Base-by-base conservation (phyloP, 2,329 filamentous ascomycete genomes). In the Juglanconis oblonga region DNA sequence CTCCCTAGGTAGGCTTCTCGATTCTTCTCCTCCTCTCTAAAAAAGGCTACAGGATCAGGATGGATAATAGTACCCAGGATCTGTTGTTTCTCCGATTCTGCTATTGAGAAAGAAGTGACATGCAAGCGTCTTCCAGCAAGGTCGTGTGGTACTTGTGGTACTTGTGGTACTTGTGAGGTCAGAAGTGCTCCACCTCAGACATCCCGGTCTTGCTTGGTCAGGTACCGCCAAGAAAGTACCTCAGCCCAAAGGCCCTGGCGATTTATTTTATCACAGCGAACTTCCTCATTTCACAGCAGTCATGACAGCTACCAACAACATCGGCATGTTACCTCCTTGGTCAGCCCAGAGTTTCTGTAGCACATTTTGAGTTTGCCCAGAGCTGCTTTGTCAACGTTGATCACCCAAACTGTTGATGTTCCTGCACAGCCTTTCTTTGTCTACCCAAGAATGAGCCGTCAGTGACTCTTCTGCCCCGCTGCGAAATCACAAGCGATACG, bases 381-480 rank as follows among this genome's bases (percentile, higher is more conserved):
- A 36, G 32, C 44, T 40, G 10, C 33, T 55, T n/a, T 48, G 29
- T 47, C 17, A 13, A 24, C 14, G 9, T 10, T 32, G 11, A 13
- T n/a, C 33, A 17, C 2, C 29, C 13, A 5, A n/a, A 5, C 29
- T 52, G 24, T 13, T 51, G 4, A 3, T 48, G n/a, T 7, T 24
- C n/a, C 33, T 44, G 40, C 52, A 33, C 38, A 55, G 31, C 32
- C 29, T 7, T 48, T 51, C 29, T 31, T 38, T 48, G 40, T 17
- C 36, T 36, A 48, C 40, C 51, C 49, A 52, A 55, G 53, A 52
- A 63, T 63, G 54, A 61, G 54, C 58, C 55, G 52, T 48, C 55
- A 55, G 55, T 58, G 55, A 57, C 55, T 57, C 55, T 42, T 31
- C 55, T 63, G 61, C 61, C 61, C 61, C 61, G 55, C 61, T 55